phyloP scores from a whole-genome alignment of 805 yeast genomes.

The Brettanomyces sp. region DNA sequence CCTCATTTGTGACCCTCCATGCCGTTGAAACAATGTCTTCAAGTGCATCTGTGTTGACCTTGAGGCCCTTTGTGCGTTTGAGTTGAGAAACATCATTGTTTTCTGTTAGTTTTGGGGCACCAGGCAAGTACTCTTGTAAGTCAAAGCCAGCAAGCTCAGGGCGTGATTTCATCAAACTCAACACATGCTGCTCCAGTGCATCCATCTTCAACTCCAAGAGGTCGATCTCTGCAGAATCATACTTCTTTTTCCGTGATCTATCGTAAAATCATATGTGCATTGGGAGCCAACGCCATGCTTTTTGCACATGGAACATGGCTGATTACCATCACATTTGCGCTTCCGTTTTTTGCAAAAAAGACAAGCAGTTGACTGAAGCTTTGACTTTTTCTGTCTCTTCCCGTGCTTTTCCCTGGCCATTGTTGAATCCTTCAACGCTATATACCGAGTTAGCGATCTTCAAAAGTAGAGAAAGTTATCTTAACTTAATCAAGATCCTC shows the following conservation, averaged over 20 bases:
- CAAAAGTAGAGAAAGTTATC: no score
- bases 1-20: conserved; percentile 24
- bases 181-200: conserved; percentile 18
- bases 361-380: conserved; percentile 3
- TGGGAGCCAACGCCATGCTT: conserved; percentile 8
- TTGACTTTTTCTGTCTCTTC: not conserved
- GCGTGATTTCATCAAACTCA: conserved; percentile 14
- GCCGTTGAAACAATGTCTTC: conserved; percentile 26
- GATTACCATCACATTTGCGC: conserved; percentile 18
- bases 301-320: conserved; percentile 17
- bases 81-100: conserved; percentile 5
- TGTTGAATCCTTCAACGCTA: no score
- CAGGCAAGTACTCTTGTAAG: conserved; percentile 5
- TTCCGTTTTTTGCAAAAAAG: conserved; percentile 14
- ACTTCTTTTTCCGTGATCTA: conserved; percentile 23
- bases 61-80: conserved; percentile 1
- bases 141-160: conserved; percentile 11
- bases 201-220: conserved; percentile 22
- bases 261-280: conserved; percentile 16
- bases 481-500: no score
- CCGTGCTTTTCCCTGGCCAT: no score
- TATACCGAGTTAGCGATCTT: no score
- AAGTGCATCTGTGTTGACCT: conserved; percentile 21
- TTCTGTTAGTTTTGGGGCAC: conserved; percentile 10
- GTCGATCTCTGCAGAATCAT: conserved; percentile 24